Conservation (phyloP, 169 alveolate genomes). For the Cardiosporidium cionae region DNA sequence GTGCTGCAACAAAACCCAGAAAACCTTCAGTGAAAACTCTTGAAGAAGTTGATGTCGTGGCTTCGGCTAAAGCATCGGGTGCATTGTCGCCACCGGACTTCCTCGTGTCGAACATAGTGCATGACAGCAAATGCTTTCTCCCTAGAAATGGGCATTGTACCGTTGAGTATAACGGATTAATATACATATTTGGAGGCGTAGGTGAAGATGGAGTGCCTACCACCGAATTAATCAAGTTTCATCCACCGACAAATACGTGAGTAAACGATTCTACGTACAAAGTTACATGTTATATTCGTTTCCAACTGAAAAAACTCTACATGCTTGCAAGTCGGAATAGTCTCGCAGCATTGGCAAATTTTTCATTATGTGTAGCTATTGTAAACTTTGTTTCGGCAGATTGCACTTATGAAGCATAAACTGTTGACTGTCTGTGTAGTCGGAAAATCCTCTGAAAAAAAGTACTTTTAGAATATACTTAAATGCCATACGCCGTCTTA, state of each 20-base stretch:
- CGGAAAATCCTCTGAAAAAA: too few relatives aligned
- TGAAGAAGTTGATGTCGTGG: background rate
- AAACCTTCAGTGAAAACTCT: background rate
- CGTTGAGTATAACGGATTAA: background rate
- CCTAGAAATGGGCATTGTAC: slow-evolving; percentile 3
- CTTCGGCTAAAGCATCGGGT: slow-evolving; percentile 11
- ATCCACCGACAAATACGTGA: slow-evolving; percentile 6
- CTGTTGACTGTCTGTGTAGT: too few relatives aligned
- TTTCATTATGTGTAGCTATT: too few relatives aligned
- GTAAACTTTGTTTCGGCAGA: too few relatives aligned
- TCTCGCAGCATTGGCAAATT: too few relatives aligned
- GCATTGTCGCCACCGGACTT: slow-evolving; percentile 23
- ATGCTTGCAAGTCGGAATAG: too few relatives aligned
- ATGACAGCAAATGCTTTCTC: slow-evolving; percentile 12
- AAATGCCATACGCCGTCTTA: too few relatives aligned
- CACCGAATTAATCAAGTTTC: background rate
- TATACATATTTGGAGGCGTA: slow-evolving; percentile 20
- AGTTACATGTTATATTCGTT: too few relatives aligned
- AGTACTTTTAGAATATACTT: too few relatives aligned
- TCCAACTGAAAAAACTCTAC: too few relatives aligned
- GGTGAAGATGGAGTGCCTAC: background rate
- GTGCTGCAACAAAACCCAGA: background rate
- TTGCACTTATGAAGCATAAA: too few relatives aligned
- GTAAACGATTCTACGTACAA: too few relatives aligned
- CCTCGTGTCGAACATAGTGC: slow-evolving; percentile 9